Base-by-base conservation (phyloP, 805 yeast genomes). In the Candida parachauliodes region DNA sequence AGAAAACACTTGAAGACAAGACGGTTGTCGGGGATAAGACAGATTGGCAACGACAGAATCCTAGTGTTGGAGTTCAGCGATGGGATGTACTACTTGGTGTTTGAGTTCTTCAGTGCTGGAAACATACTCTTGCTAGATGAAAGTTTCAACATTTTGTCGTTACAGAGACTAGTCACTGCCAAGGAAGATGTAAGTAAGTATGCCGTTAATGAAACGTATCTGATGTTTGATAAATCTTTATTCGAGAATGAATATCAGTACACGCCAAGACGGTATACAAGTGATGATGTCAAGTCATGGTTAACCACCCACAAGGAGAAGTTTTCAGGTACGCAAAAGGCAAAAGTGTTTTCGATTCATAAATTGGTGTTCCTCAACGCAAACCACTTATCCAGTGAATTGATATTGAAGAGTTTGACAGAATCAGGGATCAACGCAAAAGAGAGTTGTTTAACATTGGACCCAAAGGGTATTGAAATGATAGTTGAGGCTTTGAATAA, bases 21-120 rank as follows among this genome's bases (percentile, higher is more conserved):
- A 56, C 68, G 97, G 42, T 65, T 91, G 30, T 76, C 93, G 1
- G 74, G 75, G 25, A 63, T 91, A 30, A 76, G 73, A 46, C 95
- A 88, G 48, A 76, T 91, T 4, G 82, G 79, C 1, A 76, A 79
- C 50, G 96, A 88, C 54, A 73, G 98, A 57, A 77, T 87, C n/a
- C 66, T 87, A 30, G 95, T 88, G 0, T 59, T 91, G 31, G 79
- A 86, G 43, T 91, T 91, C 60, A 79, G 89, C 31, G 95, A 87
- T 50, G 96, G 96, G 2, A 51, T 76, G 36, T 79, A 64, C 52
- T 82, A 84, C 49, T 63, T 91, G 46, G 95, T 87, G 0, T 60
- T 91, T 37, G 98, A 91, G 59, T 91, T 91, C 52, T 91, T 89
- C 65, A 85, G 96, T 54, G 96, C 96, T 2, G 98, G 98, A 19